phyloP scores from a whole-genome alignment of 306 rosid species.

The Amphicarpaea edgeworthii region DNA sequence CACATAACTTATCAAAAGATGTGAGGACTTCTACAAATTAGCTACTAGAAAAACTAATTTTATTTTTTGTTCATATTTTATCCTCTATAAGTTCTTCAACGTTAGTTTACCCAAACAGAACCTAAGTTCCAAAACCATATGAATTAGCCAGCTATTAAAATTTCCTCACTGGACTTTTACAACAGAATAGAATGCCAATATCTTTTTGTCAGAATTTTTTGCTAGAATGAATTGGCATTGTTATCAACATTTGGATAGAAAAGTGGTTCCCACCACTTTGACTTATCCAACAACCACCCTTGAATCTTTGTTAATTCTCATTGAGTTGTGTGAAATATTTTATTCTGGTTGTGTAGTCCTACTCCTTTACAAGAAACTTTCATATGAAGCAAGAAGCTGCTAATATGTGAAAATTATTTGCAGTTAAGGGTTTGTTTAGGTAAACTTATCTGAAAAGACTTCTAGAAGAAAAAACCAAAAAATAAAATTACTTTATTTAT shows the following conservation, averaged over 20 bases:
- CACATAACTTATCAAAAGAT: too few relatives aligned
- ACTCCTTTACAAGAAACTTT: neutral
- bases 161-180: neutral
- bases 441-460: too few relatives aligned
- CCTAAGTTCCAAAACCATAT: neutral
- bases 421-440: too few relatives aligned
- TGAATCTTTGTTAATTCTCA: conserved; percentile 4
- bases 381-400: neutral
- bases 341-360: neutral
- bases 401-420: too few relatives aligned
- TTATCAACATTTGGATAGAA: neutral
- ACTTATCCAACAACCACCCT: conserved; percentile 5
- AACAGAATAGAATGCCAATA: neutral
- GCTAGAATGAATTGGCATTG: neutral
- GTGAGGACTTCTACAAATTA: too few relatives aligned
- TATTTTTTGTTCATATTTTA: too few relatives aligned
- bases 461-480: too few relatives aligned
- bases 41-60: too few relatives aligned
- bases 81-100: too few relatives aligned
- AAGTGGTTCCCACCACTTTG: neutral
- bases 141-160: neutral
- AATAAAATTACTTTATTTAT: too few relatives aligned
- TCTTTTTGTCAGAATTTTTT: neutral
- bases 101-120: too few relatives aligned
- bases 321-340: too few relatives aligned